Evolutionary conservation across 2,329 filamentous ascomycete genomes (phyloP).

Genomic region (Ascochyta viciae-villosae): DNA sequence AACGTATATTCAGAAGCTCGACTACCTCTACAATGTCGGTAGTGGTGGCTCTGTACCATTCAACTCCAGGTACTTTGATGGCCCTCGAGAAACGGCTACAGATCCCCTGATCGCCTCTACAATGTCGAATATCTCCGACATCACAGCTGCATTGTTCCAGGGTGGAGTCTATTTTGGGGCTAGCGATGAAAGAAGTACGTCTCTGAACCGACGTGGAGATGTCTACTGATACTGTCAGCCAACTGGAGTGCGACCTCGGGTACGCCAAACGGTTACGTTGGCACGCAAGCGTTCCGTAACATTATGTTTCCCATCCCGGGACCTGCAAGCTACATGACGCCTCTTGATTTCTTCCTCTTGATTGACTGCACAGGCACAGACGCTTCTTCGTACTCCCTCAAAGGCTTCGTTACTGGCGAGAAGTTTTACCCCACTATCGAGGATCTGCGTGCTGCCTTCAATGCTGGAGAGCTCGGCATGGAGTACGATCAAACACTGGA

Average conservation of each 20-base stretch:
- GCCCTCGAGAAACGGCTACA: conserved; percentile 32
- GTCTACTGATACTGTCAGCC: conserved; percentile 5
- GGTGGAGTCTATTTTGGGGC: conserved; percentile 36
- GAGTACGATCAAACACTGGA: conserved; percentile 57
- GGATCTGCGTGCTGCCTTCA: conserved; percentile 56
- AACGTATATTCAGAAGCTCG: conserved; percentile 35
- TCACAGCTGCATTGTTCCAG: conserved; percentile 51
- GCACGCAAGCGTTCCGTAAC: conserved; percentile 49
- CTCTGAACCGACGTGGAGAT: background rate
- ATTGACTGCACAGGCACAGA: conserved; percentile 56
- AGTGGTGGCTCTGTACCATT: conserved; percentile 40
- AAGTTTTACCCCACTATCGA: conserved; percentile 60
- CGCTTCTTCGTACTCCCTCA: conserved; percentile 51
- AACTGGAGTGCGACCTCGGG: conserved; percentile 36
- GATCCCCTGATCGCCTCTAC: conserved; percentile 49
- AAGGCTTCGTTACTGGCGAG: conserved; percentile 49
- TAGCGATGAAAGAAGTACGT: conserved; percentile 1
- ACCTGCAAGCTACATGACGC: conserved; percentile 49
- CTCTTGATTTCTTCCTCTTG: conserved; percentile 56
- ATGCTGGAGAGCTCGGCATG: conserved; percentile 53
- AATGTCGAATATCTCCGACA: conserved; percentile 57
- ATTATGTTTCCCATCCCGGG: conserved; percentile 55
- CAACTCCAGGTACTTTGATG: conserved; percentile 36
- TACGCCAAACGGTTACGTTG: conserved; percentile 49
- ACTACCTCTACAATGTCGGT: conserved; percentile 47